Percentiles rank a stretch among this genome's conserved stretches.
phyloP scores from a whole-genome alignment of 768 basidiomycete species.

The Mycena haematopus region DNA sequence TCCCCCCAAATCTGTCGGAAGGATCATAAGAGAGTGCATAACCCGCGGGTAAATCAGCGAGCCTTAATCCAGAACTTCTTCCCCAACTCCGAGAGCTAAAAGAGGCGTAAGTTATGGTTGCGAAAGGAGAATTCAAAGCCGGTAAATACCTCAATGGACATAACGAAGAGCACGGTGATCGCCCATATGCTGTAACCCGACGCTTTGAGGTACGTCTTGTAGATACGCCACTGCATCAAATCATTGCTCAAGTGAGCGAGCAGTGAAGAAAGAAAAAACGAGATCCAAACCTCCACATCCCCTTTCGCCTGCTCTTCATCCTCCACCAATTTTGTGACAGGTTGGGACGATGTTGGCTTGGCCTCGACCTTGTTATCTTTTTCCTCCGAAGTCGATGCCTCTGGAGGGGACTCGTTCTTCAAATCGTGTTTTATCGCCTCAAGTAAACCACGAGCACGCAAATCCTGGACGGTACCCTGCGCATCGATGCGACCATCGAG shows the following conservation, averaged over 20 bases:
- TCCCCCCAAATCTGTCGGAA: conserved; percentile 6
- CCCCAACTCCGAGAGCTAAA: conserved; percentile 15
- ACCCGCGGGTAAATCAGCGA: neutral
- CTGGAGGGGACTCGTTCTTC: conserved; percentile 47
- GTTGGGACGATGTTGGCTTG: conserved; percentile 66
- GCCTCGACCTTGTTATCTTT: conserved; percentile 24
- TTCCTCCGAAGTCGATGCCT: conserved; percentile 8
- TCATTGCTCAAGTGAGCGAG: neutral
- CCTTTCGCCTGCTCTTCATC: conserved; percentile 66
- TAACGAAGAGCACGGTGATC: conserved; percentile 53
- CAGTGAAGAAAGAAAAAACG: neutral
- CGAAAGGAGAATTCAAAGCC: conserved; percentile 33
- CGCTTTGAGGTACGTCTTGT: conserved; percentile 65
- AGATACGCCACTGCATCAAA: neutral
- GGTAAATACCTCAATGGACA: conserved; percentile 54
- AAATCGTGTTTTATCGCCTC: conserved; percentile 62
- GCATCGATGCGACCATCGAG: conserved; percentile 82
- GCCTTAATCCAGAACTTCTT: conserved; percentile 75
- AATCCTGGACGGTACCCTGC: conserved; percentile 70
- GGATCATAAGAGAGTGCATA: neutral
- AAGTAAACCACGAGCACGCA: conserved; percentile 65
- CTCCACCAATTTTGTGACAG: conserved; percentile 48
- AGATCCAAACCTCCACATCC: neutral
- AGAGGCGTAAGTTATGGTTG: neutral
- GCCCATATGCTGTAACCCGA: conserved; percentile 78